Evolutionary conservation across 2,329 filamentous ascomycete species (phyloP), one percentile per base, ranked within the genome.

Genomic region (Diaporthe vexans): DNA sequence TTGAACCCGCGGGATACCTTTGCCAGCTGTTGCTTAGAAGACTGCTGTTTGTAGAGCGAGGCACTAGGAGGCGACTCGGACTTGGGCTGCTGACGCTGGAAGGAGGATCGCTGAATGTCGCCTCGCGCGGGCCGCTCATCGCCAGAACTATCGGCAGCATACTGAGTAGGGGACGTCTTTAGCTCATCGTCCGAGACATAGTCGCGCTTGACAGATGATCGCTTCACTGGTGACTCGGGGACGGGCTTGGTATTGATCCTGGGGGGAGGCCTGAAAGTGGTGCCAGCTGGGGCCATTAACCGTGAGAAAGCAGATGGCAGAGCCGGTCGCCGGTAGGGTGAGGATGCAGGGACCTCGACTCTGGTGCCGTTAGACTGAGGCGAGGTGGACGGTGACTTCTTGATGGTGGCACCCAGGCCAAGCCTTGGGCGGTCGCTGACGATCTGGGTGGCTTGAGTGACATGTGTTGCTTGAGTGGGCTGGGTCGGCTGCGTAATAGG

Each of bases 261-360:
- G 37, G 82, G 80, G 4, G 78, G 77, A 6, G 81, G 63, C n/a
- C 90, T 89, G 79, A 94, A 96, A 13, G 88, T 83, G 0, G 95
- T 97, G 9, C 95, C 94, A 59, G 91, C 89, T 37, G 95, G 94
- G 48, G 94, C 94, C 86, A 97, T 93, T 40, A 76, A 78, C 76
- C n/a, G 48, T 48, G n/a, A 76, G 75, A 74, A 65, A 51, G 61
- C 61, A 65, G 61, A 65, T 26, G 61, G 43, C 10, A 35, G 46
- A 19, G 61, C 75, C 65, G 77, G 77, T 35, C 80, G 80, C 74
- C 89, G 89, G 73, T 92, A 88, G 2, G 95, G 95, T 0, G 96
- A 98, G 4, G 95, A 98, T n/a, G 94, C 94, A 40, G 93, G 92
- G 4, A 98, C 95, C 82, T 98, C 95, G 73, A 98, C 81, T 24